Evolutionary conservation across 306 rosid genomes (phyloP).

Genomic region (Vicia sativa): DNA sequence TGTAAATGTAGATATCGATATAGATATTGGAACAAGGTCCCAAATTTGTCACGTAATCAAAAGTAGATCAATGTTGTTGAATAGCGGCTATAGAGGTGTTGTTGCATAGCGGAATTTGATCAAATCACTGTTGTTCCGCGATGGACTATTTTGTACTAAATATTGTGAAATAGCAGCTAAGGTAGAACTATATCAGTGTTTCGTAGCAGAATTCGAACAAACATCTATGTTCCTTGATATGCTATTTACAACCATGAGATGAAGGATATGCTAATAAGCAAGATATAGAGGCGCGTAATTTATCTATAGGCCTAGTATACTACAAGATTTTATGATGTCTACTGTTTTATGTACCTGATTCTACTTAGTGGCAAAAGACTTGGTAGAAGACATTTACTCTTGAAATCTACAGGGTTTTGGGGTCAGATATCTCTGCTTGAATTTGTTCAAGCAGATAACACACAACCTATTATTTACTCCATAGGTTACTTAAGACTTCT

Average conservation of each 20-base stretch:
- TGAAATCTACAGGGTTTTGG: conserved; percentile 16
- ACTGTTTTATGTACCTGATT: too few species aligned
- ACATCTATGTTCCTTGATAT: too few species aligned
- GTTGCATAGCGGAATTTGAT: too few species aligned
- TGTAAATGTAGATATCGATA: not conserved
- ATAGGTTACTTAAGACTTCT: too few species aligned
- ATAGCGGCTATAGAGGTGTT: too few species aligned
- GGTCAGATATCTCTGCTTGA: conserved; percentile 18
- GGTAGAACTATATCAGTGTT: too few species aligned
- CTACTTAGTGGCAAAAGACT: not conserved
- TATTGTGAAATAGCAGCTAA: too few species aligned
- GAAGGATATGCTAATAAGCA: not conserved
- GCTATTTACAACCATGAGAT: too few species aligned
- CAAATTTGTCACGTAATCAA: not conserved
- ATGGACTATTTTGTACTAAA: too few species aligned
- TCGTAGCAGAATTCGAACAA: too few species aligned
- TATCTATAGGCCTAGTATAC: not conserved
- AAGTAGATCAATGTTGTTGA: not conserved
- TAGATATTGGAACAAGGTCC: not conserved
- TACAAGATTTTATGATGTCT: not conserved
- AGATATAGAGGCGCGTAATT: not conserved
- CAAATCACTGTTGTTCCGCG: too few species aligned
- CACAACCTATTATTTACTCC: too few species aligned
- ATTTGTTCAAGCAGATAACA: conserved; percentile 1
- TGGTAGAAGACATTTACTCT: not conserved